Conservation (phyloP, 2,329 filamentous ascomycete genomes). For the Fusarium setosum region DNA sequence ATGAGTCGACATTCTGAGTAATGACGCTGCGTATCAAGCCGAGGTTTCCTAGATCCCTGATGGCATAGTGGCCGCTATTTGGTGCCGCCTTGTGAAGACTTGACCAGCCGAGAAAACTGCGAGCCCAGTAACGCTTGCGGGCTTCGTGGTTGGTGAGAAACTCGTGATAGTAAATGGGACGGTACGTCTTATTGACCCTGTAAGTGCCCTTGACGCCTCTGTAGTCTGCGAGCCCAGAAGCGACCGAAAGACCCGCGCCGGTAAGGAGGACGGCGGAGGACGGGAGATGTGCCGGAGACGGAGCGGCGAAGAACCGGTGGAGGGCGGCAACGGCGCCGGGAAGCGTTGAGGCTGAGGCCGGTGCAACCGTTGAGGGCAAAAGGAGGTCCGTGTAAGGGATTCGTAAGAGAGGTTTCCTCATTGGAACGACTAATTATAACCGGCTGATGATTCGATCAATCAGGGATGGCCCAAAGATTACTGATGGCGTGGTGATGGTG, state of each 20-base stretch:
- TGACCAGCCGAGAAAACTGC: constrained; percentile 94
- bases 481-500: neutral
- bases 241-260: constrained; percentile 92
- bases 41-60: constrained; percentile 76
- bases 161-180: constrained; percentile 93
- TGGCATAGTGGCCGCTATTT: constrained; percentile 82
- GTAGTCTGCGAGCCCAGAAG: constrained; percentile 93
- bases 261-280: constrained; percentile 67
- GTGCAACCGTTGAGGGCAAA: constrained; percentile 79
- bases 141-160: constrained; percentile 85
- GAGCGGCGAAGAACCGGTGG: constrained; percentile 77
- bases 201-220: constrained; percentile 92
- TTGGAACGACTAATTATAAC: constrained; percentile 45
- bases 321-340: constrained; percentile 82
- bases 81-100: constrained; percentile 82
- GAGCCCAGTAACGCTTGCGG: constrained; percentile 93
- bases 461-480: neutral
- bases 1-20: constrained; percentile 98
- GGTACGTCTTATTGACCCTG: constrained; percentile 87
- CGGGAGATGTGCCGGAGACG: constrained; percentile 61
- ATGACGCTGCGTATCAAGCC: constrained; percentile 82
- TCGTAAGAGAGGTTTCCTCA: constrained; percentile 81
- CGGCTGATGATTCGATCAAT: neutral
- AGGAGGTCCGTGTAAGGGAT: constrained; percentile 92
- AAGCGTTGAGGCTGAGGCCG: constrained; percentile 75